These are phyloP conservation scores for Colletotrichum gloeosporioides DNA, from an alignment of 2,329 filamentous ascomycete genomes.

Conservation along the genomic window DNA sequence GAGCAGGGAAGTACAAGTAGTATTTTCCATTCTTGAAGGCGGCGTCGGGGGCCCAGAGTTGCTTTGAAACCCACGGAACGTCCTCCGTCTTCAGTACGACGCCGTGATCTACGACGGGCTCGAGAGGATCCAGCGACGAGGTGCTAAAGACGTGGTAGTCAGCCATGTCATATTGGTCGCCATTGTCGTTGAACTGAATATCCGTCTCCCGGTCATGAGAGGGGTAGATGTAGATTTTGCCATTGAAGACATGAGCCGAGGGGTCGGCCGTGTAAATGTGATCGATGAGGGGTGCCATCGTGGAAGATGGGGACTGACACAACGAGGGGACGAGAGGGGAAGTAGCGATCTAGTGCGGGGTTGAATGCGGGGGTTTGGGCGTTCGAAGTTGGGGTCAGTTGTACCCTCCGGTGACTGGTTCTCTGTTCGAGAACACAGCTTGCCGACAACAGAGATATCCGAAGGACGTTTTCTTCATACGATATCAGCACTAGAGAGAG, in stretches of 20 bases:
- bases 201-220: constrained; percentile 80
- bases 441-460: not conserved
- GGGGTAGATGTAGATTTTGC: constrained; percentile 79
- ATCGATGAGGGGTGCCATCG: constrained; percentile 68
- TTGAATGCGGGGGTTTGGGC: not conserved
- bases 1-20: constrained; percentile 79
- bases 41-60: constrained; percentile 83
- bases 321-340: not conserved
- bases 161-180: constrained; percentile 84
- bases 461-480: not conserved
- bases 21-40: constrained; percentile 71
- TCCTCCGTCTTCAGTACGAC: constrained; percentile 69
- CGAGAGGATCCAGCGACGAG: constrained; percentile 54
- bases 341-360: not conserved
- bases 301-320: not conserved
- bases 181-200: constrained; percentile 81
- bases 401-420: not conserved
- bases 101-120: constrained; percentile 74
- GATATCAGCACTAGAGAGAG: not conserved
- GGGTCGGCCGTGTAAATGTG: constrained; percentile 82
- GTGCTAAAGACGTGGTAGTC: constrained; percentile 82
- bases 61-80: constrained; percentile 78
- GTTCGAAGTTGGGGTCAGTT: not conserved
- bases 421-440: not conserved
- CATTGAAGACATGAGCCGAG: constrained; percentile 80